Conservation (phyloP, 768 basidiomycete species). For the Tylopilus vinaceipallidus region DNA sequence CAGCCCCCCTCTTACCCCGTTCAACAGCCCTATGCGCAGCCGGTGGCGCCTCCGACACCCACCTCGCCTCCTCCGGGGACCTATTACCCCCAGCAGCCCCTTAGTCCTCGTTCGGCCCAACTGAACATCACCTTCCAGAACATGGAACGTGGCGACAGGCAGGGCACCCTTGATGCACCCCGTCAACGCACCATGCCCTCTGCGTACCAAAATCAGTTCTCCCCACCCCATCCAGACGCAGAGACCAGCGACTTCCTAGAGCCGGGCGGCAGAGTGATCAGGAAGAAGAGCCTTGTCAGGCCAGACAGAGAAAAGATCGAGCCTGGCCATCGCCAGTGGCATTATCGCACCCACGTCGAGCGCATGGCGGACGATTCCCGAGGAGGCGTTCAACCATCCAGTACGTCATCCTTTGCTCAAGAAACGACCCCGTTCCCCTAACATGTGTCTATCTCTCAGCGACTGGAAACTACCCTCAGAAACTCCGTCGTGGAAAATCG, state of each 20-base stretch:
- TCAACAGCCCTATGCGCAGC: slow-evolving; percentile 24
- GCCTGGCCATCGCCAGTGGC: slow-evolving; percentile 89
- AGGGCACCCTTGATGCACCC: slow-evolving; percentile 51
- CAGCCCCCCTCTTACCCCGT: slow-evolving; percentile 39
- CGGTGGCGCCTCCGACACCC: slow-evolving; percentile 18
- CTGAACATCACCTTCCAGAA: slow-evolving; percentile 67
- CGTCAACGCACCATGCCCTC: slow-evolving; percentile 46
- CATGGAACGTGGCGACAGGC: slow-evolving; percentile 68
- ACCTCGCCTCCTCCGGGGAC: slow-evolving; percentile 12
- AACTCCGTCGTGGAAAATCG: slow-evolving; percentile 81
- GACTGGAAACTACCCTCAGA: slow-evolving; percentile 75
- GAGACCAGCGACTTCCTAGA: slow-evolving; percentile 39
- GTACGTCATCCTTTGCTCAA: slow-evolving; percentile 47
- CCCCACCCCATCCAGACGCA: slow-evolving; percentile 37
- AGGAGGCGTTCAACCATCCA: slow-evolving; percentile 75
- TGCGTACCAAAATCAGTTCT: slow-evolving; percentile 45
- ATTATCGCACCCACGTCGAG: slow-evolving; percentile 87
- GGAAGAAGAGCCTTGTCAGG: slow-evolving; percentile 90
- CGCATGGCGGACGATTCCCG: slow-evolving; percentile 69
- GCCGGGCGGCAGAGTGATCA: slow-evolving; percentile 50
- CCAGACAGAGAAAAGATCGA: slow-evolving; percentile 98
- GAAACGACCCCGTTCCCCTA: not conserved
- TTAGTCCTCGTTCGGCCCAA: slow-evolving; percentile 19
- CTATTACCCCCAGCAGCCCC: slow-evolving; percentile 19
- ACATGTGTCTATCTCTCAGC: slow-evolving; percentile 36